Percentiles rank a stretch among this genome's conserved stretches.
These are phyloP conservation scores for Cyanidiococcus yangmingshanensis DNA, from an alignment of 23 red algal species.

Conservation along the genomic window DNA sequence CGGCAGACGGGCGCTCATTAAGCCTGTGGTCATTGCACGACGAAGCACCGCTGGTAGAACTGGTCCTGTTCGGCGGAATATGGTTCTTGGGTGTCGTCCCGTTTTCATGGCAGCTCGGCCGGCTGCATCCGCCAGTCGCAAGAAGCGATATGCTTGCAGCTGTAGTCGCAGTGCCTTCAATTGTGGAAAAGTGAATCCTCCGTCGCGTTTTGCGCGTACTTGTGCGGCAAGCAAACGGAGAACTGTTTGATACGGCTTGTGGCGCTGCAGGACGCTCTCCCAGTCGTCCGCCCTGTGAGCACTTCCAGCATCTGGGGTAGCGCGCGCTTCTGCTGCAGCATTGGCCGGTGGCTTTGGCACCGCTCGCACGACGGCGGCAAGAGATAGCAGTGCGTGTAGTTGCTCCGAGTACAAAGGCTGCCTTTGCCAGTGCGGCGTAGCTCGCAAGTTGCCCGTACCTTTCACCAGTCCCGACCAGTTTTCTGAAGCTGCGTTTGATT, in stretches of 20 bases:
- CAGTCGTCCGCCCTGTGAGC: not conserved
- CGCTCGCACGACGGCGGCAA: not conserved
- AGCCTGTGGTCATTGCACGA: not conserved
- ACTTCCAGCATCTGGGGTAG: not conserved
- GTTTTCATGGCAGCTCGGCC: not conserved
- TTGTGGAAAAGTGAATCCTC: slow-evolving; percentile 54
- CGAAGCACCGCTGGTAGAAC: slow-evolving; percentile 5
- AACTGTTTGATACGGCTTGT: slow-evolving; percentile 43
- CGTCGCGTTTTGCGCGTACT: slow-evolving; percentile 28
- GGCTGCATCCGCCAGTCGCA: not conserved
- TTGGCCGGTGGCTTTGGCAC: not conserved
- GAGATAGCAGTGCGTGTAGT: not conserved
- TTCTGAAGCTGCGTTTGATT: too few relatives aligned
- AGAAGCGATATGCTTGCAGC: slow-evolving; percentile 26
- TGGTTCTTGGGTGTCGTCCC: not conserved
- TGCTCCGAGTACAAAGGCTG: not conserved
- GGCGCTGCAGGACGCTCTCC: not conserved
- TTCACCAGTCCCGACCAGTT: too few relatives aligned
- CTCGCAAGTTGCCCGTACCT: not conserved
- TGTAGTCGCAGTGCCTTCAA: slow-evolving; percentile 57
- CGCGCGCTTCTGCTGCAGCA: not conserved
- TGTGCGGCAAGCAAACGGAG: slow-evolving; percentile 62
- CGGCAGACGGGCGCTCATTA: not conserved
- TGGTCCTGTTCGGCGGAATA: not conserved
- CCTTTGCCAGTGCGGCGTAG: not conserved